phyloP scores from a whole-genome alignment of 306 rosid genomes.

The Delonix regia region DNA sequence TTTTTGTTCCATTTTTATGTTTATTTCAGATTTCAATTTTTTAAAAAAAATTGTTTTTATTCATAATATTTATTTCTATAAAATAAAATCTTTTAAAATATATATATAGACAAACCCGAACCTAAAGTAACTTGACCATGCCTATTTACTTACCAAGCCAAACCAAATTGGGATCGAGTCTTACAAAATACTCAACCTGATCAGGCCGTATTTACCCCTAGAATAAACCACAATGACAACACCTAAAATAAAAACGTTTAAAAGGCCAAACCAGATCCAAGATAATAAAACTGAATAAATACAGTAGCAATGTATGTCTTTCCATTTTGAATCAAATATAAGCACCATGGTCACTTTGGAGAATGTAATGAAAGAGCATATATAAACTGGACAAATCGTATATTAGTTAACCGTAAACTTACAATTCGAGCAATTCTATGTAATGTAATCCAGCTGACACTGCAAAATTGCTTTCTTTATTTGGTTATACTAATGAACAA shows the following conservation, averaged over 20 bases:
- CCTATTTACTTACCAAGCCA: too few species aligned
- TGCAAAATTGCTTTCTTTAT: slow-evolving; percentile 28
- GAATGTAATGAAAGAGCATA: background rate
- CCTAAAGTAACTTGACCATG: too few species aligned
- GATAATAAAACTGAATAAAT: background rate
- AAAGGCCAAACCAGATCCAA: background rate
- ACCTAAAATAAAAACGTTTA: background rate
- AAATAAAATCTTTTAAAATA: too few species aligned
- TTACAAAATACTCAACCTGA: too few species aligned
- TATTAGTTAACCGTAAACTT: background rate
- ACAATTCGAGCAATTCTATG: slow-evolving; percentile 1
- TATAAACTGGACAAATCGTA: background rate
- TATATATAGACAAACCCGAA: too few species aligned
- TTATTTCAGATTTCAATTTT: too few species aligned
- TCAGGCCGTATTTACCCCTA: too few species aligned
- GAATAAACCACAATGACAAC: background rate
- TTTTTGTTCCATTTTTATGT: too few species aligned
- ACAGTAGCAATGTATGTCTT: background rate
- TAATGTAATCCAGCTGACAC: slow-evolving; percentile 3
- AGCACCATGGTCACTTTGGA: background rate
- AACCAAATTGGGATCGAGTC: too few species aligned
- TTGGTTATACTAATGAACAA: slow-evolving; percentile 12
- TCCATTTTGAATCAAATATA: background rate
- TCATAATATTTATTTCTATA: too few species aligned
- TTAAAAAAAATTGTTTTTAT: too few species aligned